Percentiles rank a stretch among this genome's conserved stretches.
phyloP scores from a whole-genome alignment of 164 flowering plant species.

The Cinnamomum micranthum region DNA sequence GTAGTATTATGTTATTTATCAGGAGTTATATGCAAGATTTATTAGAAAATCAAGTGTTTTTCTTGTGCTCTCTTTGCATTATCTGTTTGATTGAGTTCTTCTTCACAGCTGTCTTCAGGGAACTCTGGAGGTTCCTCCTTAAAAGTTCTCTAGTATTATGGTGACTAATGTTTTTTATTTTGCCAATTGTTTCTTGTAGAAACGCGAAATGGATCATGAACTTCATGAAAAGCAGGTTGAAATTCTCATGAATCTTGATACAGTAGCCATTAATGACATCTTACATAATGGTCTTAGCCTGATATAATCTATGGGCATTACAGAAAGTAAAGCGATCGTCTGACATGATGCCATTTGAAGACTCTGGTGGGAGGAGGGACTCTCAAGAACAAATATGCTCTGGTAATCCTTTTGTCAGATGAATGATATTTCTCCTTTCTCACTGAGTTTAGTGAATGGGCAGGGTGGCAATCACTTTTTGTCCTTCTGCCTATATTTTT shows the following conservation, averaged over 20 bases:
- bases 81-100: not conserved
- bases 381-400: slow-evolving; percentile 5
- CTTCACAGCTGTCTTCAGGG: not conserved
- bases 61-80: not conserved
- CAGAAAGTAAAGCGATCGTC: slow-evolving; percentile 10
- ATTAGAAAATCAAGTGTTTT: not conserved
- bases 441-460: not conserved
- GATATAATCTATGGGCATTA: slow-evolving; percentile 7
- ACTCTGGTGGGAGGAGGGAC: not conserved
- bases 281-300: not conserved
- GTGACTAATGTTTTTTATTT: not conserved
- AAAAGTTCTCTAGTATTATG: not conserved
- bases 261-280: not conserved
- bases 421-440: not conserved
- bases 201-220: not conserved
- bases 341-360: slow-evolving; percentile 10
- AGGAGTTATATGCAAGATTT: not conserved
- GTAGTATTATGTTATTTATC: not conserved
- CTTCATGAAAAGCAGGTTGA: slow-evolving; percentile 1
- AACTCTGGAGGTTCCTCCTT: not conserved
- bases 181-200: slow-evolving; percentile 1
- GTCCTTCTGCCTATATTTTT: no score
- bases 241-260: not conserved
- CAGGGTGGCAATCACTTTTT: not conserved
- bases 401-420: slow-evolving; percentile 14